phyloP scores from a whole-genome alignment of 192 early-diverging fungal species.

The Gaertneriomyces sp. region DNA sequence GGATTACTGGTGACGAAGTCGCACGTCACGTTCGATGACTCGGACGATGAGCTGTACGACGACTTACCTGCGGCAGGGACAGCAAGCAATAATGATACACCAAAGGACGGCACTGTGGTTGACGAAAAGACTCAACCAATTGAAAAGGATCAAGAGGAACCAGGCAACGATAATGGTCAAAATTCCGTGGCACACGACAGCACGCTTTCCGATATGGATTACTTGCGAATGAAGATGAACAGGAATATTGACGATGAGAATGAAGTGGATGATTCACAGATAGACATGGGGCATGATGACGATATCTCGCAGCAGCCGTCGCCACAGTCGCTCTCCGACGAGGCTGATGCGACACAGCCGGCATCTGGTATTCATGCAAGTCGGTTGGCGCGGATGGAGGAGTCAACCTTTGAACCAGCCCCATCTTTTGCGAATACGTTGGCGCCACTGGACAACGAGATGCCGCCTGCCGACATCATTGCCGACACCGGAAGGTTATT shows the following conservation, averaged over 20 bases:
- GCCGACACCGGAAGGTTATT: constrained; percentile 92
- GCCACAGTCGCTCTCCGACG: too few relatives aligned
- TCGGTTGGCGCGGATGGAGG: neutral
- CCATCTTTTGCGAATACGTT: too few relatives aligned
- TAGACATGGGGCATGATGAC: too few relatives aligned
- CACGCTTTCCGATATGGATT: constrained; percentile 51
- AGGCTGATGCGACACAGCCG: neutral
- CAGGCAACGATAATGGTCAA: neutral
- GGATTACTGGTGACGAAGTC: constrained; percentile 57
- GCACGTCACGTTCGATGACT: constrained; percentile 60
- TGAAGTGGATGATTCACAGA: constrained; percentile 28
- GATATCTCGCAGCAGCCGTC: neutral
- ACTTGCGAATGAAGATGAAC: constrained; percentile 48
- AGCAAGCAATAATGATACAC: constrained; percentile 34
- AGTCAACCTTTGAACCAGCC: too few relatives aligned
- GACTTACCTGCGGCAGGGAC: constrained; percentile 54
- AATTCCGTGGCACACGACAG: constrained; percentile 36
- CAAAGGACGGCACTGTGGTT: constrained; percentile 34
- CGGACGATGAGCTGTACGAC: constrained; percentile 75
- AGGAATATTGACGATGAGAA: constrained; percentile 31
- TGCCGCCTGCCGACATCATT: constrained; percentile 62
- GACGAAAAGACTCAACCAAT: constrained; percentile 8
- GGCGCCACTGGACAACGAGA: neutral
- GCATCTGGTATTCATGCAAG: neutral
- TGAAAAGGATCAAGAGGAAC: constrained; percentile 9